Evolutionary conservation across 169 alveolate genomes (phyloP), one percentile per base, ranked within the genome.

Genomic region (Plasmodium gallinaceum): DNA sequence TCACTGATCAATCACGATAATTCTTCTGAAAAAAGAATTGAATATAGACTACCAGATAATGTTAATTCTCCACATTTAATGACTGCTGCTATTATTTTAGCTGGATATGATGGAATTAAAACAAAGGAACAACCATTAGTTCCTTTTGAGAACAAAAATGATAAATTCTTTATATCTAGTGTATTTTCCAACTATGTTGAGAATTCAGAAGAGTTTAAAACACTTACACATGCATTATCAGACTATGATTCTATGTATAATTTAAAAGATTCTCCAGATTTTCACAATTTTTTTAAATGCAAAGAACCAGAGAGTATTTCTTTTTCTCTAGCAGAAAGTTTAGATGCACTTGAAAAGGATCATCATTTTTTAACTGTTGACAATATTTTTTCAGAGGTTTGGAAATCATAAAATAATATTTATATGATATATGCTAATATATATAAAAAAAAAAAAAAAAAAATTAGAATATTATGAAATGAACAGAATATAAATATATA

Each of bases 91-190:
- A 89, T 94, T 51, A 85, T 94, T 71, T 88, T 94, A 87, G 97
- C 97, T n/a, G 97, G 97, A 6, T 70, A 92, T 74, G 97, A 95
- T 78, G 97, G 97, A 10, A 92, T 95, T 20, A 68, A 58, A 69
- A 52, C 91, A 14, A 83, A 83, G 46, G 91, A 83, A 43, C 70
- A 83, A 24, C 91, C 91, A 8, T 64, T 83, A 46, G 86, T 70
- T 2, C 91, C 91, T 42, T 37, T 83, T 46, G 91, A 83, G 60
- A 54, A 54, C n/a, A 83, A 57, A 83, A 37, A 69, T 24, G 60
- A 42, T 46, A 22, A 66, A 37, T 83, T 83, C 68, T 69, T n/a
- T 43, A 70, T 83, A 20, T 83, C 91, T 5, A 70, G 64, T 16
- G 54, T 83, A 14, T 83, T 83, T 70, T 18, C 62, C 0, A 83